Conservation (phyloP, 257 asterid genomes). For the Primulina tabacum region DNA sequence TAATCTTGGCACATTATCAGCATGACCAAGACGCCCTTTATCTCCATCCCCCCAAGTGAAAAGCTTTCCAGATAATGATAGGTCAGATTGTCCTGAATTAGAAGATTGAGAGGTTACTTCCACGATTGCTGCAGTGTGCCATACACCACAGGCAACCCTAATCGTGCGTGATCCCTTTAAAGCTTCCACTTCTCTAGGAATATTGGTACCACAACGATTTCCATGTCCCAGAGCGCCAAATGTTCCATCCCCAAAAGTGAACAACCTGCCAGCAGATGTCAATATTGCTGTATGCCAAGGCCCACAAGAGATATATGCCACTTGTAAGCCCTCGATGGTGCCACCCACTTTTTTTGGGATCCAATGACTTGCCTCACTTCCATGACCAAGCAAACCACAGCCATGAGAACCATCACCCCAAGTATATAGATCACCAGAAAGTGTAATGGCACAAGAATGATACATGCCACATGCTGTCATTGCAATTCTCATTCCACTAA, state of each 20-base stretch:
- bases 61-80: conserved; percentile 44
- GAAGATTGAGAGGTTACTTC: conserved; percentile 26
- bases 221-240: conserved; percentile 93
- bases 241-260: conserved; percentile 88
- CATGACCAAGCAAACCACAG: conserved; percentile 70
- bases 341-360: conserved; percentile 68
- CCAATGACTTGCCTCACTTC: conserved; percentile 71
- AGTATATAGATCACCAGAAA: conserved; percentile 77
- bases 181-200: conserved; percentile 71
- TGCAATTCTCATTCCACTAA: conserved; percentile 55
- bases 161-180: conserved; percentile 46
- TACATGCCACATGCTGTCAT: conserved; percentile 71
- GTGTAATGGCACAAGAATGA: conserved; percentile 79
- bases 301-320: conserved; percentile 73
- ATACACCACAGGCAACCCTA: conserved; percentile 78
- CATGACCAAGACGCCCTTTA: conserved; percentile 68
- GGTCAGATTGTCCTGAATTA: conserved; percentile 28
- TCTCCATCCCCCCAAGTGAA: conserved; percentile 97
- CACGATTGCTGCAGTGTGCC: conserved; percentile 94
- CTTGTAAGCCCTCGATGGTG: conserved; percentile 57
- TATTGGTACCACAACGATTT: conserved; percentile 25
- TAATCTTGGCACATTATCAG: conserved; percentile 42
- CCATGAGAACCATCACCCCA: conserved; percentile 72
- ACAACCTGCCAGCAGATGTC: conserved; percentile 52
- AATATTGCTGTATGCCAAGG: conserved; percentile 85